Evolutionary conservation across 768 basidiomycete species (phyloP), one percentile per base, ranked within the genome.

Genomic region (Inosperma sp.): DNA sequence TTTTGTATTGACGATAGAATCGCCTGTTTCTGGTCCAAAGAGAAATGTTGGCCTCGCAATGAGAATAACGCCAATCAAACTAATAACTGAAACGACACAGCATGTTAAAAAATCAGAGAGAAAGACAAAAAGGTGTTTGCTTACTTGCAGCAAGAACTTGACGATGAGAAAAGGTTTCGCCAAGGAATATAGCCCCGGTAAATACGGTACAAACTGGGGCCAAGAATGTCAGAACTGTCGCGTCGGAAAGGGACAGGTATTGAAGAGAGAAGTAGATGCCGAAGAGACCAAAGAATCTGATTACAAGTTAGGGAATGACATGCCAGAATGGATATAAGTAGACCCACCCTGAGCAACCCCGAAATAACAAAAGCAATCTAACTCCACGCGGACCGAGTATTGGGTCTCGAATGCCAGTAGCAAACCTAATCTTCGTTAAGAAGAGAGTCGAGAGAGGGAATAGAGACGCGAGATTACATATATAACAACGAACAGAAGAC

Each of bases 11-110:
- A 63, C 64, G 2, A 50, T 37, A 19, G 47, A 29, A 3, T 33
- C 29, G 14, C 34, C 50, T n/a, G n/a, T n/a, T n/a, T n/a, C n/a
- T n/a, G n/a, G n/a, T n/a, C n/a, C n/a, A n/a, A n/a, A n/a, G n/a
- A 95, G 57, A 45, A 82, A 81, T 1, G 75, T 69, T 0, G 92
- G 93, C 30, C 88, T 75, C 6, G 91, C 88, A 42, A 96, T 90
- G 7, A 93, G 72, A 12, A 93, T 64, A 7, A 93, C 89, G 0
- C 92, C 93, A 8, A n/a, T n/a, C n/a, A n/a, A n/a, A n/a, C n/a
- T n/a, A n/a, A n/a, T n/a, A n/a, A n/a, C n/a, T n/a, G 78, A 31
- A 23, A 94, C 73, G 63, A 87, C 84, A 40, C 77, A 73, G 6
- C 84, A 79, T 79, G 58, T 4, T 13, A 49, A 10, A 4, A 36